Base-by-base conservation (phyloP, 2,329 filamentous ascomycete species). In the Pyrenochaeta sp. region DNA sequence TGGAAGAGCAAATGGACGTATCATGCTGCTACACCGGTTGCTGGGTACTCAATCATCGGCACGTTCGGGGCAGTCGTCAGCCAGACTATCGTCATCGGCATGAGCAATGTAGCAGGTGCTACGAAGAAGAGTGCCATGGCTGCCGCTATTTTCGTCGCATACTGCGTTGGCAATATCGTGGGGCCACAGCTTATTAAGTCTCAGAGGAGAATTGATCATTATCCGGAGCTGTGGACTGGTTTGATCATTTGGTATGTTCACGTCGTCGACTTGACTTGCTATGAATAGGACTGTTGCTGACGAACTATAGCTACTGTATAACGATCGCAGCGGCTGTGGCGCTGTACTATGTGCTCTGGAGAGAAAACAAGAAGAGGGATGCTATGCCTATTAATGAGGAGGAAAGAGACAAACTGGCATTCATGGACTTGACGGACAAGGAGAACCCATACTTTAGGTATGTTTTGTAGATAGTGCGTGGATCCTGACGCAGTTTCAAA, bases 111-210 rank as follows among this genome's bases (percentile, higher is more conserved):
- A 0, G 90, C 90, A 0, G 90, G 91, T 15, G 85, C 90, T 25
- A 92, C 90, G 0, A 93, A 93, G 79, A 92, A 92, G 81, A 90
- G 87, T 62, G 88, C 90, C 67, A 91, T 90, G 83, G 88, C 90
- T 0, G 87, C 88, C 0, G 87, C 88, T 0, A 89, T 91, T 1
- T 93, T 92, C 61, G 88, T 91, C 0, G 89, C 88, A 0, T 92
- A 92, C 69, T 91, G 89, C 54, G 87, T 92, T 6, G 86, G 90
- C 1, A 92, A 92, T 66, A 92, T 93, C 50, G 86, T 92, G 25
- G 90, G 90, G 0, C 90, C 90, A 3, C 89, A 91, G 76, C 80
- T 92, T 39, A 85, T 92, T 40, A 86, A 85, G 66, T 88, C 84
- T n/a, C 80, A 90, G 74, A 88, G 87, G 0, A 89, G 89, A 63